Conservation (phyloP, 306 rosid genomes). For the Adenanthera pavonina region DNA sequence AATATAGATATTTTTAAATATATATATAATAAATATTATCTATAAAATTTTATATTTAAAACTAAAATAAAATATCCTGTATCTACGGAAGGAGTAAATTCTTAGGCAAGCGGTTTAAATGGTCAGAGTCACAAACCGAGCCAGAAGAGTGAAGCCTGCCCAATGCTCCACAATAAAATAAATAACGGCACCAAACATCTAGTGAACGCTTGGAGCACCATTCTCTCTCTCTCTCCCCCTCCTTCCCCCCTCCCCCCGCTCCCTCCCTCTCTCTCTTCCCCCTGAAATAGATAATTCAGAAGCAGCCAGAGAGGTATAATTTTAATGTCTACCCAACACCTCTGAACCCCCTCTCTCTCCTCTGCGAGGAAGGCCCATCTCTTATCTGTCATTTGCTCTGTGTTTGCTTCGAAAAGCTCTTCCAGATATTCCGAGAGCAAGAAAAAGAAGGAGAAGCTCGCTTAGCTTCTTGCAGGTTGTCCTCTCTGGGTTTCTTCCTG, state of each 20-base stretch:
- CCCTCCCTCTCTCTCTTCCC: not conserved
- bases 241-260: no score
- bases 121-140: not conserved
- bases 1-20: no score
- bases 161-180: slow-evolving; percentile 49
- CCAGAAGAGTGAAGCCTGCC: not conserved
- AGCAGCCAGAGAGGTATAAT: slow-evolving; percentile 23
- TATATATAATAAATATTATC: no score
- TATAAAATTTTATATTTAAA: not conserved
- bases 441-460: slow-evolving; percentile 1
- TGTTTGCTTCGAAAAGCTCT: slow-evolving; percentile 42
- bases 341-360: slow-evolving; percentile 26
- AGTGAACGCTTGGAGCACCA: slow-evolving; percentile 29
- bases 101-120: slow-evolving; percentile 8
- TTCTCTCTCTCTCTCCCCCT: not conserved
- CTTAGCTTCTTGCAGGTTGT: slow-evolving; percentile 12
- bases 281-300: slow-evolving; percentile 59
- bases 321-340: slow-evolving; percentile 52
- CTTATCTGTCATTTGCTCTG: slow-evolving; percentile 38
- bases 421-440: slow-evolving; percentile 25
- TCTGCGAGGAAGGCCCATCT: slow-evolving; percentile 38
- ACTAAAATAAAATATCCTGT: no score
- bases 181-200: slow-evolving; percentile 48
- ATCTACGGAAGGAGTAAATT: not conserved
- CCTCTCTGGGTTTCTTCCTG: slow-evolving; percentile 28